Evolutionary conservation across 495 filamentous ascomycete species (phyloP).

Genomic region (Halenospora varia): DNA sequence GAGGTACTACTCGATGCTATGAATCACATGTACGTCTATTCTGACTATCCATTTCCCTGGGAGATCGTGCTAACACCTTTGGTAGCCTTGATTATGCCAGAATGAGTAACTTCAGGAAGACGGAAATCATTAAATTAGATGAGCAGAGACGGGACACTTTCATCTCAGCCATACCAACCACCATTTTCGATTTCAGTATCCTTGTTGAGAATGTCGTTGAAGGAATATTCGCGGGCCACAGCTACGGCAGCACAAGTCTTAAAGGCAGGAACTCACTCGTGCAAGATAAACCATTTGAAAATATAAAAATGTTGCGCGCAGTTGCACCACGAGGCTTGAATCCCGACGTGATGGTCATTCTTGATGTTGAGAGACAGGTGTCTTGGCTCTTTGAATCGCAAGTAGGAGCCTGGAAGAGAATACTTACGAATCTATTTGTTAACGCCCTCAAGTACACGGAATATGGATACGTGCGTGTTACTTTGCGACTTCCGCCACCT

Average conservation of each 20-base stretch:
- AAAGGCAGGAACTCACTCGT: too few species aligned
- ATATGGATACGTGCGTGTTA: constrained; percentile 53
- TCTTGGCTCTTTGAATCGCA: constrained; percentile 26
- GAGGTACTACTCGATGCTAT: constrained; percentile 14
- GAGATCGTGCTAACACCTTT: constrained; percentile 61
- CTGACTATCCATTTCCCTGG: constrained; percentile 4
- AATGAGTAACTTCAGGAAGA: constrained; percentile 26
- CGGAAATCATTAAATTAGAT: neutral
- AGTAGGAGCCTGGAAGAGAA: constrained; percentile 54
- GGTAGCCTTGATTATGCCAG: constrained; percentile 63
- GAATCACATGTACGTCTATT: constrained; percentile 5
- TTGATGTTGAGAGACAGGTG: constrained; percentile 25
- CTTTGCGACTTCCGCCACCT: neutral
- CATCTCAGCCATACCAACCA: neutral
- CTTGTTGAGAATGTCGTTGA: constrained; percentile 37
- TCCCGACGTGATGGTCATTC: constrained; percentile 22
- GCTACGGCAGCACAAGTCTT: too few species aligned
- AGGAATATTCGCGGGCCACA: constrained; percentile 34
- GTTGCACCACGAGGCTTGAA: too few species aligned
- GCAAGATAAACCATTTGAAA: constrained; percentile 11
- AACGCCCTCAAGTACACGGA: constrained; percentile 79
- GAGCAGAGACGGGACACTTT: neutral
- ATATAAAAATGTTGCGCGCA: constrained; percentile 25
- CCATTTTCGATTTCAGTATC: constrained; percentile 6
- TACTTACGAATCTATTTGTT: constrained; percentile 77